These are phyloP conservation scores for Talaromyces piceae DNA, from an alignment of 2,329 filamentous ascomycete species.

Conservation along the genomic window DNA sequence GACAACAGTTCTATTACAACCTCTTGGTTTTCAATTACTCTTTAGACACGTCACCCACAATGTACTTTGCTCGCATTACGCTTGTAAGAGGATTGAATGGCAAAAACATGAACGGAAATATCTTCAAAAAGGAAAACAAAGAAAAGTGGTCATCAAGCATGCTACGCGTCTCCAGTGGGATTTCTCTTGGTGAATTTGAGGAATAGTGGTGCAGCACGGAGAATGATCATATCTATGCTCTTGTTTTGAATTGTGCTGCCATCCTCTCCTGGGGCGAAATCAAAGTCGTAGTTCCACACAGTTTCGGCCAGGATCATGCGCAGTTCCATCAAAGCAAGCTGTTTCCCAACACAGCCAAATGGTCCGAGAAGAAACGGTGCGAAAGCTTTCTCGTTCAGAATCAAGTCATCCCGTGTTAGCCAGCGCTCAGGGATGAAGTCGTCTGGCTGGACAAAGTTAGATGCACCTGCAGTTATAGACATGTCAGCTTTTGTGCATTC, in stretches of 20 bases:
- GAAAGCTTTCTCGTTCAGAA: conserved; percentile 15
- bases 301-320: conserved; percentile 3
- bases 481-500: neutral
- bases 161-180: neutral
- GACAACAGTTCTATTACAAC: too few species aligned
- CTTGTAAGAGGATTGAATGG: too few species aligned
- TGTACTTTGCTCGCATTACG: too few species aligned
- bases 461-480: neutral
- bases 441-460: conserved; percentile 7
- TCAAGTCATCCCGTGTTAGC: conserved; percentile 13
- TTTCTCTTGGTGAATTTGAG: neutral
- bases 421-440: conserved; percentile 21
- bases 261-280: neutral
- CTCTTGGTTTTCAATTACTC: too few species aligned
- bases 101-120: too few species aligned
- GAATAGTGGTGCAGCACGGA: neutral
- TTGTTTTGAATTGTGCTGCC: neutral
- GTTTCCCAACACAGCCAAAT: conserved; percentile 13
- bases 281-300: neutral
- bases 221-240: neutral
- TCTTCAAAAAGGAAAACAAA: neutral
- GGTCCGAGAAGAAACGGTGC: conserved; percentile 17
- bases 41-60: too few species aligned
- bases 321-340: conserved; percentile 19
- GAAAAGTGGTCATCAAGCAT: neutral